These are phyloP conservation scores for Talaromyces funiculosus DNA, from an alignment of 2,329 filamentous ascomycete genomes.

Conservation along the genomic window DNA sequence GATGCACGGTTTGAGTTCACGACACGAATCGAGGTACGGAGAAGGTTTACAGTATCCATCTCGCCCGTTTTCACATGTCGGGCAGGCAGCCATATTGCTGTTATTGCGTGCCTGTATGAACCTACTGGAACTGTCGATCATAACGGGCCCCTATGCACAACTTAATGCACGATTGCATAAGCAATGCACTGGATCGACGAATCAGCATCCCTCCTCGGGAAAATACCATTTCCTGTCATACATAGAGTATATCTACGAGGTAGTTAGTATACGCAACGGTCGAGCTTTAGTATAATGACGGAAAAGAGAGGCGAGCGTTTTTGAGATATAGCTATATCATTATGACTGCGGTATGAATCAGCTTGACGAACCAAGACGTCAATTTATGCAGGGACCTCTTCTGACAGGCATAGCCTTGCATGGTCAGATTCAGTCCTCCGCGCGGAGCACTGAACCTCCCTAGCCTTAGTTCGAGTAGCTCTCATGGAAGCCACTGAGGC, in stretches of 20 bases:
- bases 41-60: no score
- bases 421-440: neutral
- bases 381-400: neutral
- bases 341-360: neutral
- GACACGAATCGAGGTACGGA: no score
- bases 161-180: neutral
- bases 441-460: no score
- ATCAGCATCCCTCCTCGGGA: neutral
- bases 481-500: neutral
- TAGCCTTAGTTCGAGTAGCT: neutral
- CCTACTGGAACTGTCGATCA: no score
- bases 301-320: neutral
- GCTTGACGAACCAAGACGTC: neutral
- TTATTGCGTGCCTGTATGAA: neutral
- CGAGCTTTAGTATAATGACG: neutral
- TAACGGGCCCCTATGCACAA: neutral
- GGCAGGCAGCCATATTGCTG: no score
- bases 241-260: no score
- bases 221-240: neutral
- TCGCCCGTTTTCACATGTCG: neutral
- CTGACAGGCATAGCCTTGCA: neutral
- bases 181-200: neutral
- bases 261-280: no score
- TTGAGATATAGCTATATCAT: neutral
- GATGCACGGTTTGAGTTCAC: no score